A percentile compares a stretch with the other conserved stretches of the same genome.
Evolutionary conservation across 306 rosid genomes (phyloP).

Genomic region (Acacia crassicarpa): DNA sequence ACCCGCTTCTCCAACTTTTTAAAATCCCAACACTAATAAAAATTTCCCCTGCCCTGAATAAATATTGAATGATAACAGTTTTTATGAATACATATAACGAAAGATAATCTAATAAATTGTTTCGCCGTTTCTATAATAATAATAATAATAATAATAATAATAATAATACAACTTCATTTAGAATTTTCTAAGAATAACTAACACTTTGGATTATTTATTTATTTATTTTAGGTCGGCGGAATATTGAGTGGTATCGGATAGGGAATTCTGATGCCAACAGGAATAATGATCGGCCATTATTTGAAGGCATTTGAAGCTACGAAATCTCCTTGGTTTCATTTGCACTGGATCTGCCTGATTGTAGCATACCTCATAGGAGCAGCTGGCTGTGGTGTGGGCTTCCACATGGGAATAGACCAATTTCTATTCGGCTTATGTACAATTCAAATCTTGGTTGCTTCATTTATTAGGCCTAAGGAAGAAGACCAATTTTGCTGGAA

Average conservation of each 20-base stretch:
- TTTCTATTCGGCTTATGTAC: background rate
- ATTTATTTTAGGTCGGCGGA: slow-evolving; percentile 26
- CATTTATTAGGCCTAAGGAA: background rate
- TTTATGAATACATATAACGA: too few species aligned
- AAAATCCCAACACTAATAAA: too few species aligned
- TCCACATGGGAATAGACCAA: slow-evolving; percentile 4
- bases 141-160: too few species aligned
- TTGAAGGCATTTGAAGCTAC: slow-evolving; percentile 19
- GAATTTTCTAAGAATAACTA: background rate
- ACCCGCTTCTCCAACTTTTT: too few species aligned
- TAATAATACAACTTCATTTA: too few species aligned
- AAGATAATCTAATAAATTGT: too few species aligned
- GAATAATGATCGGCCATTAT: slow-evolving; percentile 32
- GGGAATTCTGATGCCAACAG: slow-evolving; percentile 45
- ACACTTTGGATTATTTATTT: background rate
- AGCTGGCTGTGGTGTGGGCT: slow-evolving; percentile 29
- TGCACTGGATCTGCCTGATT: slow-evolving; percentile 26
- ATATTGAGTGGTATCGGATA: slow-evolving; percentile 32
- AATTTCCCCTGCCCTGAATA: too few species aligned
- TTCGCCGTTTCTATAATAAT: too few species aligned
- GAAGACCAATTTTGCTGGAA: slow-evolving; percentile 20
- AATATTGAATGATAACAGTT: too few species aligned
- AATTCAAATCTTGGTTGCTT: slow-evolving; percentile 14
- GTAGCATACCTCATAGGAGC: slow-evolving; percentile 1
- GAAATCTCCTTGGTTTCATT: slow-evolving; percentile 23